These are phyloP conservation scores for Neoboletus subvelutipes DNA, from an alignment of 768 basidiomycete species.

Conservation along the genomic window DNA sequence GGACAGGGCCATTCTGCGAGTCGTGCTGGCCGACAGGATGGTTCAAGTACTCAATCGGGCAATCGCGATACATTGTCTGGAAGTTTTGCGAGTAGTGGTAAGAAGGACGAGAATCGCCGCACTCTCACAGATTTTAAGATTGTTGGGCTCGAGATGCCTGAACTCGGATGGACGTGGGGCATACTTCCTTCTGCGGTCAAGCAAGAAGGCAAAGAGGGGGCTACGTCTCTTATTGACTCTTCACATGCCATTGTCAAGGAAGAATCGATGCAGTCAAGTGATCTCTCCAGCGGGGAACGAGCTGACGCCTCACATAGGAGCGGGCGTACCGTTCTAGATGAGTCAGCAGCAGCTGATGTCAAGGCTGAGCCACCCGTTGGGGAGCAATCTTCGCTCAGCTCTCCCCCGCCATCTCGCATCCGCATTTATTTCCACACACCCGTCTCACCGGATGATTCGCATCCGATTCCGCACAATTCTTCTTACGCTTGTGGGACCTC, in stretches of 20 bases:
- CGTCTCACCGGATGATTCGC: conserved; percentile 77
- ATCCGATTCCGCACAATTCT: conserved; percentile 65
- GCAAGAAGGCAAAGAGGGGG: conserved; percentile 38
- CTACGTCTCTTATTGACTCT: conserved; percentile 31
- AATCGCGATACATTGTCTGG: conserved; percentile 50
- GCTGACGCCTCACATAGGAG: conserved; percentile 18
- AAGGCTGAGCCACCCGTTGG: conserved; percentile 29
- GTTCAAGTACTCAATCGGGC: conserved; percentile 35
- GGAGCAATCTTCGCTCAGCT: conserved; percentile 33
- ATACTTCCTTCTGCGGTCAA: conserved; percentile 42
- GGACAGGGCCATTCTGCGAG: conserved; percentile 51
- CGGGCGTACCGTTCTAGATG: conserved; percentile 28
- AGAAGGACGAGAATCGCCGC: conserved; percentile 85
- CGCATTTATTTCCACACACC: conserved; percentile 93
- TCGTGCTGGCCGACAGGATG: conserved; percentile 42
- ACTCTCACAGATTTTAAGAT: conserved; percentile 99
- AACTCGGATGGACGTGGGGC: conserved; percentile 89
- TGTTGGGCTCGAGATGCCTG: conserved; percentile 81
- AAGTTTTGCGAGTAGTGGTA: conserved; percentile 53
- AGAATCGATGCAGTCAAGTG: conserved; percentile 26
- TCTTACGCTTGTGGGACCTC: conserved; percentile 39
- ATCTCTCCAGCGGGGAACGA: conserved; percentile 21
- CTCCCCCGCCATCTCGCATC: conserved; percentile 72
- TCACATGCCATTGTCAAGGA: conserved; percentile 34
- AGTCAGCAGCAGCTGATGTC: conserved; percentile 32